Base-by-base conservation (phyloP, 129 eudicot species). In the Artemisia annua region DNA sequence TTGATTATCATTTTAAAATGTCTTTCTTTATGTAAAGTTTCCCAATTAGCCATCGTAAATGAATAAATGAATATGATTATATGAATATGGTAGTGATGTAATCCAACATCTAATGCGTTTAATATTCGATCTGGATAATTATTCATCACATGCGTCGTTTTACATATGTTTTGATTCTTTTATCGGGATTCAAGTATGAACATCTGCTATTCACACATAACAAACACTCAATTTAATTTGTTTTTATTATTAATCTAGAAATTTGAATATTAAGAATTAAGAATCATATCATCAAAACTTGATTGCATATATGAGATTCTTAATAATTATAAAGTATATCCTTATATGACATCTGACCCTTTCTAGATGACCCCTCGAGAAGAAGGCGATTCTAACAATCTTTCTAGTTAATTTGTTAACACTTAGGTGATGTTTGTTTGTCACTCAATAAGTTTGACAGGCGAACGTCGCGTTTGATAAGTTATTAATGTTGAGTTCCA, bases 61-160 rank as follows among this genome's bases (percentile, higher is more conserved):
- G 16, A 66, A 46, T 46, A 51, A 24, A 22, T 13, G 63, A n/a
- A n/a, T n/a, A n/a, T n/a, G n/a, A n/a, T n/a, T 5, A 6, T 11
- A 19, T 55, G 52, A 39, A 35, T 39, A 70, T 69, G 74, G 17
- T 52, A 55, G 18, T 18, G 64, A 55, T 50, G 53, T 32, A 17
- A 53, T 32, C 62, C 11, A 7, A 63, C 48, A 35, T 63, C 13
- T 32, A 51, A 55, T 48, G 19, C n/a, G 46, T 71, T 57, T 20
- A 44, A 44, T 12, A 12, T 55, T 57, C n/a, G 18, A 70, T 57
- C 14, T 71, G 15, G 5, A 39, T 44, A 44, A 39, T 71, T 19
- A 24, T 39, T 39, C 17, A 3, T 30, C 52, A 55, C 50, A 22
- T 15, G 18, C 14, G 46, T 60, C 19, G 66, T 26, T 60, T 60